phyloP scores from a whole-genome alignment of 257 asterid species.

The Gentiana straminea region DNA sequence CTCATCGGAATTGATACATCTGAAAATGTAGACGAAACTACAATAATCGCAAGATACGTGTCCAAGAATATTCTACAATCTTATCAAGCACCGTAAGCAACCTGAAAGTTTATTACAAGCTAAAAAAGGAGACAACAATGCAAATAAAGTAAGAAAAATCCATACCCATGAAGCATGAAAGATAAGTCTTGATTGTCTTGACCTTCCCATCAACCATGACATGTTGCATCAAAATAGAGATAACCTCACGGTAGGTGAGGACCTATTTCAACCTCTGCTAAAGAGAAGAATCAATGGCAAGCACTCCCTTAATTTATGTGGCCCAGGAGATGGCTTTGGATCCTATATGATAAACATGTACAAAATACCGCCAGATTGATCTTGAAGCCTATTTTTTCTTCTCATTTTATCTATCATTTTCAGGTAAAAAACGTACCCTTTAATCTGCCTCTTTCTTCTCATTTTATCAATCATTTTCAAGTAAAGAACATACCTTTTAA shows the following conservation, averaged over 20 bases:
- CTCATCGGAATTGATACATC: slow-evolving; percentile 72
- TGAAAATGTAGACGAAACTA: too few species aligned
- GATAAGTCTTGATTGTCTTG: slow-evolving; percentile 66
- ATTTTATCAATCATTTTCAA: too few species aligned
- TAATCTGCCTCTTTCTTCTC: too few species aligned
- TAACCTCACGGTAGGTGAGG: slow-evolving; percentile 53
- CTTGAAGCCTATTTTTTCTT: too few species aligned
- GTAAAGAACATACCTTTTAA: too few species aligned
- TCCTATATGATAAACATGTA: slow-evolving; percentile 26
- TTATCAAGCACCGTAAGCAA: too few species aligned
- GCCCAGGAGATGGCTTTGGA: slow-evolving; percentile 75
- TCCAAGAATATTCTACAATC: not conserved
- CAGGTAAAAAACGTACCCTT: too few species aligned
- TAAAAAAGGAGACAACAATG: too few species aligned
- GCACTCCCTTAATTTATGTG: slow-evolving; percentile 78
- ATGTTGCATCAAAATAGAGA: slow-evolving; percentile 63
- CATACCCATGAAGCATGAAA: slow-evolving; percentile 74
- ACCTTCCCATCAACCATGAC: slow-evolving; percentile 69
- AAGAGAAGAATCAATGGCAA: slow-evolving; percentile 57
- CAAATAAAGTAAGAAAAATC: not conserved
- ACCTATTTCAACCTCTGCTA: slow-evolving; percentile 64
- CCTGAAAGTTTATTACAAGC: too few species aligned
- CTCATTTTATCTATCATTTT: too few species aligned
- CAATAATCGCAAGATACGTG: slow-evolving; percentile 13
- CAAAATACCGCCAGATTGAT: too few species aligned